These are phyloP conservation scores for Xylariaceae sp. DNA, from an alignment of 2,329 filamentous ascomycete species.

Conservation along the genomic window DNA sequence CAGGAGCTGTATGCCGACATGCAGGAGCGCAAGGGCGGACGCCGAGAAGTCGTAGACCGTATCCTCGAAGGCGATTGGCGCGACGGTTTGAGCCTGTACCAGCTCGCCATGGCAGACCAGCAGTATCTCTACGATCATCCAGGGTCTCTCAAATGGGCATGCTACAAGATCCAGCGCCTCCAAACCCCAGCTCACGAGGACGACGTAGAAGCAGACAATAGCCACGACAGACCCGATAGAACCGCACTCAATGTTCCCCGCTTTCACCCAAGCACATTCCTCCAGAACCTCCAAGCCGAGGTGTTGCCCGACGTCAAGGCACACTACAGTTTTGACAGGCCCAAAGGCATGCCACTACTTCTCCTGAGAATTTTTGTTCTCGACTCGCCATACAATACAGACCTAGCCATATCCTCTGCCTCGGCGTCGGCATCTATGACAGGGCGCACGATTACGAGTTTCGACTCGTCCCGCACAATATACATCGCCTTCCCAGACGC, in stretches of 20 bases:
- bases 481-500: conserved; percentile 82
- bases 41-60: conserved; percentile 61
- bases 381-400: conserved; percentile 75
- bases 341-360: conserved; percentile 64
- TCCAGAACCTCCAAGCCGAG: conserved; percentile 71
- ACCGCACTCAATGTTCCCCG: conserved; percentile 58
- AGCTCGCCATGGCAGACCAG: conserved; percentile 67
- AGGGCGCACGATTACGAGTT: conserved; percentile 38
- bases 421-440: conserved; percentile 9
- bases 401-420: conserved; percentile 41
- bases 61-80: conserved; percentile 69
- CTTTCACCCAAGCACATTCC: conserved; percentile 77
- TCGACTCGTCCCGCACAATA: conserved; percentile 68
- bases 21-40: conserved; percentile 57
- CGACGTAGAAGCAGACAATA: conserved; percentile 29
- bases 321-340: conserved; percentile 77
- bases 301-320: conserved; percentile 77
- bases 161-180: conserved; percentile 57
- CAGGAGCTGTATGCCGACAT: conserved; percentile 62
- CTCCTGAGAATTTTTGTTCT: conserved; percentile 77
- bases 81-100: conserved; percentile 61
- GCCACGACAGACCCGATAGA: conserved; percentile 40
- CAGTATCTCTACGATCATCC: conserved; percentile 66
- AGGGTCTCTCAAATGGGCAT: conserved; percentile 61
- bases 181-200: conserved; percentile 40